Percentiles rank a stretch among this genome's conserved stretches.
These are phyloP conservation scores for Ganoderma sinense DNA, from an alignment of 1,284 basidiomycete genomes.

Conservation along the genomic window DNA sequence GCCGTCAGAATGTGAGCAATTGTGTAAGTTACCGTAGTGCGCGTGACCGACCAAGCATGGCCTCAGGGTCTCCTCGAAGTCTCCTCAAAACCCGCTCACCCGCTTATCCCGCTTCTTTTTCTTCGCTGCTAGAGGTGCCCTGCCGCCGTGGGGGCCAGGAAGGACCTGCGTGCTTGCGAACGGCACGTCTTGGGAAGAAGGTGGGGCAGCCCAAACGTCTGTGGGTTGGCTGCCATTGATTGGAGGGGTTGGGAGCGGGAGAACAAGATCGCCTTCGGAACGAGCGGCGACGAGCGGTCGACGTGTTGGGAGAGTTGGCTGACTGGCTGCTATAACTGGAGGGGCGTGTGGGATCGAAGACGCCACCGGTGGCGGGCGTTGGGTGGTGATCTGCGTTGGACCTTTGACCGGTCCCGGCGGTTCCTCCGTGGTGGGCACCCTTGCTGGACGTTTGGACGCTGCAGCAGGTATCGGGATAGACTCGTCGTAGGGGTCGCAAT, in stretches of 20 bases:
- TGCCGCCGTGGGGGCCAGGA: conserved; percentile 75
- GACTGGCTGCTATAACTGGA: conserved; percentile 31
- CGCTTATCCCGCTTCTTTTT: conserved; percentile 73
- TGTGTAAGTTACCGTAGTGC: neutral
- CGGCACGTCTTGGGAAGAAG: conserved; percentile 49
- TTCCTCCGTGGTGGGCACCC: conserved; percentile 9
- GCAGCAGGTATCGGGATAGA: neutral
- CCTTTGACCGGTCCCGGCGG: conserved; percentile 7
- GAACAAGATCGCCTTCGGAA: conserved; percentile 15
- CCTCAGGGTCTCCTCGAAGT: neutral
- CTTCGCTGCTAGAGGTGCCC: conserved; percentile 42
- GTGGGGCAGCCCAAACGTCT: conserved; percentile 10
- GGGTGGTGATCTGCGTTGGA: conserved; percentile 20
- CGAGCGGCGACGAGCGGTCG: conserved; percentile 21
- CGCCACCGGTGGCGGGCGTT: conserved; percentile 32
- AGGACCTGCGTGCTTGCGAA: conserved; percentile 74
- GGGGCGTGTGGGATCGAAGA: conserved; percentile 27
- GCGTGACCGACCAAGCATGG: neutral
- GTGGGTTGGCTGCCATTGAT: conserved; percentile 30
- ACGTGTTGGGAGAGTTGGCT: conserved; percentile 15
- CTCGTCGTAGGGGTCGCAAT: conserved; percentile 61
- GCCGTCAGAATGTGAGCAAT: neutral
- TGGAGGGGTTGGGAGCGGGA: conserved; percentile 3
- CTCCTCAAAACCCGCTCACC: conserved; percentile 72
- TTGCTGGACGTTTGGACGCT: conserved; percentile 7